Evolutionary conservation across 176 grass and related monocot genomes (phyloP).

Genomic region (Aegilops sharonensis): DNA sequence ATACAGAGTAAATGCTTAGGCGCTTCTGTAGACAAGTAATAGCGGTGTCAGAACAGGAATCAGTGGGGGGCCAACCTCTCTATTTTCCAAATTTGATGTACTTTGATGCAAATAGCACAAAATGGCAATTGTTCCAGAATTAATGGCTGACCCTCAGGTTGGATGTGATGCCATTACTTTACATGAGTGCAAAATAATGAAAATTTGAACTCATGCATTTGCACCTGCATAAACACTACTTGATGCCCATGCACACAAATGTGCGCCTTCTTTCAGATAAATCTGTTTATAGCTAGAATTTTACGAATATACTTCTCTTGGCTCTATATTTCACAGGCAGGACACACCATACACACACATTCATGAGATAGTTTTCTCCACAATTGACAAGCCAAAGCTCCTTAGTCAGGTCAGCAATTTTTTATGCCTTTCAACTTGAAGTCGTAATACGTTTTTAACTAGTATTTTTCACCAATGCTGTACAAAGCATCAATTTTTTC

Average conservation of each 20-base stretch:
- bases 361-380: constrained; percentile 97
- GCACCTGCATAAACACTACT: constrained; percentile 12
- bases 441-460: constrained; percentile 19
- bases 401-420: constrained; percentile 80
- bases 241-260: neutral
- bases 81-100: neutral
- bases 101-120: neutral
- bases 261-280: neutral
- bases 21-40: neutral
- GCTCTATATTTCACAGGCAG: constrained; percentile 53
- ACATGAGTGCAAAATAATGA: neutral
- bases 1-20: neutral
- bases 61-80: neutral
- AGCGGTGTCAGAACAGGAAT: neutral
- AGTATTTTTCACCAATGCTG: constrained; percentile 15
- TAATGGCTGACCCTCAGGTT: neutral
- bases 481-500: constrained; percentile 2
- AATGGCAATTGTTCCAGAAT: neutral
- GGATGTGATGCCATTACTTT: neutral
- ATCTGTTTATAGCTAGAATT: constrained; percentile 19
- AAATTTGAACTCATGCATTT: constrained; percentile 10
- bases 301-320: constrained; percentile 5
- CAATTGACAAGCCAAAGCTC: constrained; percentile 93
- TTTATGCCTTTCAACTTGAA: constrained; percentile 23
- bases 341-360: constrained; percentile 56